Evolutionary conservation across 805 yeast species (phyloP).

Genomic region (Blastobotrys attinorum): DNA sequence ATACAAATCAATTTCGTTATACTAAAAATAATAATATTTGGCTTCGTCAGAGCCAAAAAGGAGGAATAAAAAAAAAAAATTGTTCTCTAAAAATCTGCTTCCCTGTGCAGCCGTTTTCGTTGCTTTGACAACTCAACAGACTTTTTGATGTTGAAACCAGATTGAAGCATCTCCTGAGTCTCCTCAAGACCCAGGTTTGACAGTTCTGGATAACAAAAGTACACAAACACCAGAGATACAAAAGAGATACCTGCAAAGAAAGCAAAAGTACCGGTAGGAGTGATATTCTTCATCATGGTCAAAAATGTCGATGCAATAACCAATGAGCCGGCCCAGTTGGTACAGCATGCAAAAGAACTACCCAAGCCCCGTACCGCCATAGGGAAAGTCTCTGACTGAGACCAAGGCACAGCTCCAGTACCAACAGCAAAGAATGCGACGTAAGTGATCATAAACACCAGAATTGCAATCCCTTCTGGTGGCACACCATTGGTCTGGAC

Average conservation of each 20-base stretch:
- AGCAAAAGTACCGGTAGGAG: slow-evolving; percentile 86
- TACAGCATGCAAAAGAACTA: slow-evolving; percentile 82
- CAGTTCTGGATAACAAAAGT: slow-evolving; percentile 12
- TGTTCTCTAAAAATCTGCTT: no score
- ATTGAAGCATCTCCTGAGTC: slow-evolving; percentile 11
- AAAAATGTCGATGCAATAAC: slow-evolving; percentile 86
- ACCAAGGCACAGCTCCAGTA: slow-evolving; percentile 97
- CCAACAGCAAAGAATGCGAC: slow-evolving; percentile 92
- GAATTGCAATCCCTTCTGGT: slow-evolving; percentile 83
- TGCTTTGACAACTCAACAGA: slow-evolving; percentile 11
- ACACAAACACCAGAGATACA: slow-evolving; percentile 9
- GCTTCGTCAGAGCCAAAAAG: no score
- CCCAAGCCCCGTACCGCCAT: slow-evolving; percentile 91
- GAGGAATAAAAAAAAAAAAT: no score
- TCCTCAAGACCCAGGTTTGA: slow-evolving; percentile 12
- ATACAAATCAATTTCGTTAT: no score
- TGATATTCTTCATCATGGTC: slow-evolving; percentile 86
- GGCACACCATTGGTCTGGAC: slow-evolving; percentile 36
- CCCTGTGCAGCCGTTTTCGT: slow-evolving; percentile 1
- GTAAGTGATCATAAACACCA: slow-evolving; percentile 73
- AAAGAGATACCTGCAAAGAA: slow-evolving; percentile 14
- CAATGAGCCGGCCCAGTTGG: slow-evolving; percentile 93
- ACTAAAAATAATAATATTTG: no score
- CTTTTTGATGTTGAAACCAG: slow-evolving; percentile 13
- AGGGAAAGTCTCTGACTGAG: slow-evolving; percentile 90